These are phyloP conservation scores for Hypoxylon sp. DNA, from an alignment of 2,329 filamentous ascomycete species.

Conservation along the genomic window DNA sequence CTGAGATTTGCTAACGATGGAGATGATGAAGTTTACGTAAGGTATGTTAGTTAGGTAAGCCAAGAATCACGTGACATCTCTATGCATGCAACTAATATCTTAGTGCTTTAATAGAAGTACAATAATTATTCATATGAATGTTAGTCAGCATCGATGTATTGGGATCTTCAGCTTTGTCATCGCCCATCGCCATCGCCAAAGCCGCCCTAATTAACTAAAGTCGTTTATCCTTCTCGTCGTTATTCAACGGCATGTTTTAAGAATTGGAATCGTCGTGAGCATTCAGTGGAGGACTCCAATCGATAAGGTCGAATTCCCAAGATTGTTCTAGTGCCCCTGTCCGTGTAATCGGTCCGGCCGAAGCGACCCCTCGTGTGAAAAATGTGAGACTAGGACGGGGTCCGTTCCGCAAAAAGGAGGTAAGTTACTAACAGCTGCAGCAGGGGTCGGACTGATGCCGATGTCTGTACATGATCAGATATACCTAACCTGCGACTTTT, in stretches of 20 bases:
- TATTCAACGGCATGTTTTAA: slow-evolving; percentile 9
- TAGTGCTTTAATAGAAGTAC: too few relatives aligned
- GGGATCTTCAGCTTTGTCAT: background rate
- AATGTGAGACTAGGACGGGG: slow-evolving; percentile 33
- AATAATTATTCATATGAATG: too few relatives aligned
- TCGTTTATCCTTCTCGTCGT: background rate
- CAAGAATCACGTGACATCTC: background rate
- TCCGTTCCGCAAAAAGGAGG: slow-evolving; percentile 42
- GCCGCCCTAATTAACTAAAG: background rate
- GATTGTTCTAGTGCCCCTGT: slow-evolving; percentile 16
- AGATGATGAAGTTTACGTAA: background rate
- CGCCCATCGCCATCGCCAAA: background rate
- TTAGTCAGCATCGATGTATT: background rate
- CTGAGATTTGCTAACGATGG: too few relatives aligned
- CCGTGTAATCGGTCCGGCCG: slow-evolving; percentile 43
- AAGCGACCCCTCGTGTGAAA: slow-evolving; percentile 33
- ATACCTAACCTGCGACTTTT: slow-evolving; percentile 6
- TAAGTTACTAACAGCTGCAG: slow-evolving; percentile 27
- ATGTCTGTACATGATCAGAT: slow-evolving; percentile 7
- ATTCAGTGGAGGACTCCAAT: background rate
- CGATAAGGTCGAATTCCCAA: slow-evolving; percentile 11
- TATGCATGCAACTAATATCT: background rate
- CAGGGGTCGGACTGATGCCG: slow-evolving; percentile 33
- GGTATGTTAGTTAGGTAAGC: slow-evolving; percentile 6
- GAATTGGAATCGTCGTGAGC: background rate